Conservation (phyloP, 2,329 filamentous ascomycete genomes). For the Chaetomium olivaceum region DNA sequence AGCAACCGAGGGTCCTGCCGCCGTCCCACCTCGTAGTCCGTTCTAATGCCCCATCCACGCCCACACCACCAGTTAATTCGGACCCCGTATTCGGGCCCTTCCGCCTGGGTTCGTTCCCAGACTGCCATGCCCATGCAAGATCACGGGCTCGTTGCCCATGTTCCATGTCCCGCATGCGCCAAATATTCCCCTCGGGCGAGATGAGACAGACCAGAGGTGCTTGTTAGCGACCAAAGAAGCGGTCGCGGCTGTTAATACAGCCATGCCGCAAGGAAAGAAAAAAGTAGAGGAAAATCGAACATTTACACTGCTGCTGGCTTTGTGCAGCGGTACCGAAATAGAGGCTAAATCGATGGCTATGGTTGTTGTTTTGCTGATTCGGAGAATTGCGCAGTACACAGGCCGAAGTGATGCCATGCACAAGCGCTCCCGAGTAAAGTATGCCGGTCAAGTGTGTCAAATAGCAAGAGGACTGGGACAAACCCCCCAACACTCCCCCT, state of each 20-base stretch:
- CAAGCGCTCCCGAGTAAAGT: background rate
- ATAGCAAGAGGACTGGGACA: background rate
- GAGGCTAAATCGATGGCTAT: slow-evolving; percentile 3
- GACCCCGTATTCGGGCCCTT: background rate
- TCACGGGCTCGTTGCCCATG: background rate
- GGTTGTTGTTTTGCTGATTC: background rate
- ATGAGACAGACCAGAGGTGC: slow-evolving; percentile 3
- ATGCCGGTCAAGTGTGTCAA: slow-evolving; percentile 6
- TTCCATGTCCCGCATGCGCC: background rate
- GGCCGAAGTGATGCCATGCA: background rate
- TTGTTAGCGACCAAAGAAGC: slow-evolving; percentile 13
- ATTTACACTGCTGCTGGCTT: slow-evolving; percentile 16
- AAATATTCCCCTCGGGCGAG: background rate
- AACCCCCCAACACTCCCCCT: background rate
- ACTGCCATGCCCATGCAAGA: background rate
- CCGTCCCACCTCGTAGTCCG: background rate
- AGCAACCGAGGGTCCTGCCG: slow-evolving; percentile 5
- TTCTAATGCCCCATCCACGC: background rate
- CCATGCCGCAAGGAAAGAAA: slow-evolving; percentile 7
- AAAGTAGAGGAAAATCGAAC: slow-evolving; percentile 7
- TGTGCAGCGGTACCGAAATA: slow-evolving; percentile 14
- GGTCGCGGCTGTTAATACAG: background rate
- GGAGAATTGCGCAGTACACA: background rate
- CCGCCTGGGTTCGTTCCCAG: background rate
- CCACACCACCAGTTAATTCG: background rate